Percentiles rank a stretch among this genome's conserved stretches.
Evolutionary conservation across 1,284 basidiomycete species (phyloP).

Genomic region (Phellopilus nigrolimitatus): DNA sequence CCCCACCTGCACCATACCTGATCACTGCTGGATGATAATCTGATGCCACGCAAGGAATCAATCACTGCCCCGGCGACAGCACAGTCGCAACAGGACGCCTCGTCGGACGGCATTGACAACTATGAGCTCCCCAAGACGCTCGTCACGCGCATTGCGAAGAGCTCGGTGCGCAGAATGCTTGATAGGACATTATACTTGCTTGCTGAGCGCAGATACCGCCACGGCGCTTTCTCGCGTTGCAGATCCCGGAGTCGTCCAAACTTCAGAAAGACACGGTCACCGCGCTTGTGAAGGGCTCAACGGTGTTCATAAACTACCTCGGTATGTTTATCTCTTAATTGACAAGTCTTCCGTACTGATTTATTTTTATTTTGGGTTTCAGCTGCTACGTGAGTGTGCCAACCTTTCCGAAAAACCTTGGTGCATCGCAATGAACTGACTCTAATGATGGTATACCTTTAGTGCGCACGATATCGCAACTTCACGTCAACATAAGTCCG

Average conservation of each 20-base stretch:
- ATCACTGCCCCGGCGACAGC: conserved; percentile 50
- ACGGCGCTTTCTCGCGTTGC: conserved; percentile 1
- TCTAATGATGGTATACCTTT: neutral
- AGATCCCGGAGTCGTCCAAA: conserved; percentile 84
- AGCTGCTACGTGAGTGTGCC: conserved; percentile 61
- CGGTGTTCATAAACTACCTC: conserved; percentile 88
- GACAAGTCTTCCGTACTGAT: conserved; percentile 4
- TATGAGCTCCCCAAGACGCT: conserved; percentile 81
- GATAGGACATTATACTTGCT: no score
- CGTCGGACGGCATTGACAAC: conserved; percentile 78
- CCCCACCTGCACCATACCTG: no score
- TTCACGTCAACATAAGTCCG: conserved; percentile 81
- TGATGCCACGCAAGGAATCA: conserved; percentile 62
- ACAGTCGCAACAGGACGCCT: conserved; percentile 68
- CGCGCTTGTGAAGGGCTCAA: conserved; percentile 80
- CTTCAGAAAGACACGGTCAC: conserved; percentile 83
- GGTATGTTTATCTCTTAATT: conserved; percentile 43
- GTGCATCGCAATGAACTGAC: neutral
- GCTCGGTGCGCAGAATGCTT: conserved; percentile 48
- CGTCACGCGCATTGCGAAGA: conserved; percentile 81
- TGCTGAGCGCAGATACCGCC: no score
- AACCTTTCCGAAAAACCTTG: conserved; percentile 22
- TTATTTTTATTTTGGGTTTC: conserved; percentile 5
- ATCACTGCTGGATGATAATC: no score
- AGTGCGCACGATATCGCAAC: conserved; percentile 86